Evolutionary conservation across 2,329 filamentous ascomycete species (phyloP).

Genomic region (Phyllosticta citriasiana): DNA sequence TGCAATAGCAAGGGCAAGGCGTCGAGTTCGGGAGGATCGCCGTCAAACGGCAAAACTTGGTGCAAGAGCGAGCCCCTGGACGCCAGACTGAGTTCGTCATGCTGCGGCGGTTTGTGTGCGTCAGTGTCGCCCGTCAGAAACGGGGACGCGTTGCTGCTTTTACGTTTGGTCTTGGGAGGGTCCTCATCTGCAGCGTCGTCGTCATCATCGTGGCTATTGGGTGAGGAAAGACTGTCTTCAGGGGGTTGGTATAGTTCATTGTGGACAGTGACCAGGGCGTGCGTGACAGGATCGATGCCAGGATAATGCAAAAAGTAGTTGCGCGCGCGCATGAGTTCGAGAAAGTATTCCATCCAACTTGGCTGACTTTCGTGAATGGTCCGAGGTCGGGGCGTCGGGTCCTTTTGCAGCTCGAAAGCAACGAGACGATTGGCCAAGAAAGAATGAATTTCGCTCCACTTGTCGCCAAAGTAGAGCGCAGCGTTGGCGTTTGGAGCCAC

Average conservation of each 20-base stretch:
- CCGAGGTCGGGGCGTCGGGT: slow-evolving; percentile 17
- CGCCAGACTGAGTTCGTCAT: background rate
- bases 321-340: slow-evolving; percentile 64
- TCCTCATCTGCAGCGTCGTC: background rate
- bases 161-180: slow-evolving; percentile 15
- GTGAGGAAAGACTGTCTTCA: slow-evolving; percentile 46
- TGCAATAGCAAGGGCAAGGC: slow-evolving; percentile 53
- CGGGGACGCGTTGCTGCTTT: background rate
- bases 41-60: slow-evolving; percentile 24
- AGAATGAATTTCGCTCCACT: slow-evolving; percentile 76
- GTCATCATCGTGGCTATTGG: background rate
- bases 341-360: slow-evolving; percentile 66
- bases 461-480: slow-evolving; percentile 70
- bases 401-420: slow-evolving; percentile 18
- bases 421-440: slow-evolving; percentile 59
- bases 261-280: slow-evolving; percentile 62
- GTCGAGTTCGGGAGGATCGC: slow-evolving; percentile 29
- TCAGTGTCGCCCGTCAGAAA: background rate
- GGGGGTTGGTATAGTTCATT: slow-evolving; percentile 62
- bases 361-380: slow-evolving; percentile 58
- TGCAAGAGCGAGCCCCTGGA: background rate
- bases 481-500: slow-evolving; percentile 77
- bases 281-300: slow-evolving; percentile 28
- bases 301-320: slow-evolving; percentile 79
- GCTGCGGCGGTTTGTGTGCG: slow-evolving; percentile 16